Conservation (phyloP, 2,329 filamentous ascomycete species). For the Penicillium nordicum region DNA sequence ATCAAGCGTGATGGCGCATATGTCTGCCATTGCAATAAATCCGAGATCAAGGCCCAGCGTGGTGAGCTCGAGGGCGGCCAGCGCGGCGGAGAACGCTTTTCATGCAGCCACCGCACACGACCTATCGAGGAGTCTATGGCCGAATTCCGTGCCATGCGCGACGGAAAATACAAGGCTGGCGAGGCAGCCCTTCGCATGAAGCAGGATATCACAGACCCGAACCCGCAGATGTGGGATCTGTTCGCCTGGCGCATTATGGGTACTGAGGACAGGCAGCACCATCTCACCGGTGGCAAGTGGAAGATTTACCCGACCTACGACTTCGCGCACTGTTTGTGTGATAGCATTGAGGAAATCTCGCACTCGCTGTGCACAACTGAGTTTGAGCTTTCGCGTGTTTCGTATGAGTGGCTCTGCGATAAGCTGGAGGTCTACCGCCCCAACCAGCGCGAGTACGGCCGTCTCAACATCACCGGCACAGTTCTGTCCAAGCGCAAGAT, state of each 20-base stretch:
- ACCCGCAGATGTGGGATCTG: constrained; percentile 96
- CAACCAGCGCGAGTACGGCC: constrained; percentile 87
- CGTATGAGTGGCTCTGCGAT: constrained; percentile 88
- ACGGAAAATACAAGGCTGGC: constrained; percentile 82
- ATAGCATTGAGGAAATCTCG: constrained; percentile 88
- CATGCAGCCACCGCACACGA: constrained; percentile 75
- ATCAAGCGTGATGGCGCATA: constrained; percentile 68
- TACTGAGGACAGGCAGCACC: constrained; percentile 42
- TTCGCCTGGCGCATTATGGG: constrained; percentile 84
- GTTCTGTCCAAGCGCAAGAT: constrained; percentile 85
- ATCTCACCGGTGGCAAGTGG: constrained; percentile 76
- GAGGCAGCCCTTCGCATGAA: constrained; percentile 91
- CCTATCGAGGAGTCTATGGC: constrained; percentile 70
- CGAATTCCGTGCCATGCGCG: constrained; percentile 86
- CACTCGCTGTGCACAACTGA: constrained; percentile 93
- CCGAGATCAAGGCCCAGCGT: constrained; percentile 80
- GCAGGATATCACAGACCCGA: constrained; percentile 74
- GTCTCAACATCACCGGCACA: constrained; percentile 76
- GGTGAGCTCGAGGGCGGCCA: constrained; percentile 67
- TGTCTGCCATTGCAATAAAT: constrained; percentile 79
- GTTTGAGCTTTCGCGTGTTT: constrained; percentile 77
- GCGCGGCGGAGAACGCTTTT: constrained; percentile 65
- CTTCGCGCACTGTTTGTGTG: constrained; percentile 61
- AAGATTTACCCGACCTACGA: constrained; percentile 95
- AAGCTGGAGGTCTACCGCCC: constrained; percentile 79